Evolutionary conservation across 1,284 basidiomycete genomes (phyloP).

Genomic region (Anthracocystis setariae): DNA sequence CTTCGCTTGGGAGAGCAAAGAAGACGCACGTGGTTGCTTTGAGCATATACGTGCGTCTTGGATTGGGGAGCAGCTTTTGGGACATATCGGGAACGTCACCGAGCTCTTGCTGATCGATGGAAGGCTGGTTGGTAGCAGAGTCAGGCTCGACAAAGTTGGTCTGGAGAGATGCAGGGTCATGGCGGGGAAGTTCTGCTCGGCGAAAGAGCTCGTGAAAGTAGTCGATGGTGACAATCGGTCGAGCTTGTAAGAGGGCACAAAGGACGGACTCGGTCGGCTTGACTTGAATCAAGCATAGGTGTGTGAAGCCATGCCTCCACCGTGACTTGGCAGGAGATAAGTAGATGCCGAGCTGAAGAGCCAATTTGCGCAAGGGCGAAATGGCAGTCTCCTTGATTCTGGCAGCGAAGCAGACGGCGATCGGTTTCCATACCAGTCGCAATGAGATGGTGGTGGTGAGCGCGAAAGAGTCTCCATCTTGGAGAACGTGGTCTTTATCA

Average conservation of each 20-base stretch:
- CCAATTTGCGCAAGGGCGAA: constrained; percentile 16
- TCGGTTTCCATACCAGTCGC: constrained; percentile 39
- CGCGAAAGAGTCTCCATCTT: constrained; percentile 33
- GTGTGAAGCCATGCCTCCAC: constrained; percentile 46
- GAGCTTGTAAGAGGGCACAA: constrained; percentile 32
- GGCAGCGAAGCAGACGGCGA: constrained; percentile 44
- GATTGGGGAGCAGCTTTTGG: constrained; percentile 18
- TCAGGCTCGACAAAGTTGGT: constrained; percentile 34
- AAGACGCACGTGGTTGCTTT: constrained; percentile 50
- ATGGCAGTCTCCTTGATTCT: constrained; percentile 33
- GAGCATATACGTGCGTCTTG: constrained; percentile 44
- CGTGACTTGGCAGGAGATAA: constrained; percentile 42
- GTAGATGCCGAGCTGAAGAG: constrained; percentile 29
- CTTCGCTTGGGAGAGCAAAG: constrained; percentile 33
- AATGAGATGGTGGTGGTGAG: constrained; percentile 49
- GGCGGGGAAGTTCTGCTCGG: constrained; percentile 29
- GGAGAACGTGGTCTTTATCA: constrained; percentile 24
- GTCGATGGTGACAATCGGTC: constrained; percentile 38
- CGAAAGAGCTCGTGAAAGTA: constrained; percentile 49
- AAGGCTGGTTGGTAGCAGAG: constrained; percentile 28
- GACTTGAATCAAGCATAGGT: constrained; percentile 40
- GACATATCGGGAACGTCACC: constrained; percentile 30
- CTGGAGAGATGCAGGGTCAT: constrained; percentile 44
- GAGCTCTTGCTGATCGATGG: constrained; percentile 31
- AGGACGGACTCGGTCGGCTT: constrained; percentile 47